Base-by-base conservation (phyloP, 192 early-diverging fungal genomes). In the Backusella luteola region DNA sequence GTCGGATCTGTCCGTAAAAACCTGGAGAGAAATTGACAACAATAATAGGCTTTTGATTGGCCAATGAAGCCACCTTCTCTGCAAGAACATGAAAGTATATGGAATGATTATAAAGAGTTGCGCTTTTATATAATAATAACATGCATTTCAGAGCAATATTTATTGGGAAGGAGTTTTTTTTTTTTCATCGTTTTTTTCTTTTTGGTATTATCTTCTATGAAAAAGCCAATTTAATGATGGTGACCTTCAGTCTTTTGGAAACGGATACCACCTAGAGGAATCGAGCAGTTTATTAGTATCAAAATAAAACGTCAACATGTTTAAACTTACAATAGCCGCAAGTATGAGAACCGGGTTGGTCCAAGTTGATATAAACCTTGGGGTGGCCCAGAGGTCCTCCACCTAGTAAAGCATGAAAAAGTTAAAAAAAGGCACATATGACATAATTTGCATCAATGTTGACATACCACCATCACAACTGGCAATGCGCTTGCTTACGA, bases 321-420 rank as follows among this genome's bases (percentile, higher is more conserved):
- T 32, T 67, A 14, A 19, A 87, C 90, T 78, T 90, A 92, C 93
- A 94, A 83, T 93, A 93, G 76, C 91, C 90, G 77, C 95, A 96
- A 69, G 91, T 80, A 75, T 94, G 88, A 71, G 93, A 75, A 69
- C 90, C 90, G 56, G 88, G 73, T 26, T 84, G 83, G 76, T 92
- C 90, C 80, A 98, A 89, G 84, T 97, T 97, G 79, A 98, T 94
- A 85, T 92, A 98, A 29, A 98, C 93, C 78, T 93, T 93, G 26
- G 97, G 97, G 78, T 98, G 97, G 38, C 97, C 97, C 36, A 98
- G 86, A 46, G 95, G 81, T 74, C 96, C 97, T 66, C 92, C 96
- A 67, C 89, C 91, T 93, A 70, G 67, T 15, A 73, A 78, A 35
- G 34, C 14, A 63, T 53, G 79, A 78, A 46, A 73, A 7, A 73